Evolutionary conservation across 495 filamentous ascomycete species (phyloP).

Genomic region (Entonaema liquescens): DNA sequence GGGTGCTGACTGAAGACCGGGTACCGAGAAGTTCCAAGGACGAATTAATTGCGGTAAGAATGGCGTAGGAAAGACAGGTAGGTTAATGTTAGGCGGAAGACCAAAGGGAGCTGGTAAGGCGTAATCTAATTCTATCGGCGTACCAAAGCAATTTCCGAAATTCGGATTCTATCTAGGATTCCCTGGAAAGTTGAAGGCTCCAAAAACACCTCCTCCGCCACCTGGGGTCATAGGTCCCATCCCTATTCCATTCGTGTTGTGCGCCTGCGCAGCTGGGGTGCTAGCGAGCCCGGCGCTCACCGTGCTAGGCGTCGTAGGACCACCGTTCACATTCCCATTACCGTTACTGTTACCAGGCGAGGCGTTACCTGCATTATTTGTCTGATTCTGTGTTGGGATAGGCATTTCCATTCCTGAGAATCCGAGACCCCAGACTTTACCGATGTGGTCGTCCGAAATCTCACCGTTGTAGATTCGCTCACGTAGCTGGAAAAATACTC

Average conservation of each 20-base stretch:
- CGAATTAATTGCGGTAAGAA: background rate
- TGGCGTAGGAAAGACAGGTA: background rate
- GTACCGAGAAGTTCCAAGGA: background rate
- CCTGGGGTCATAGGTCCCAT: slow-evolving; percentile 75
- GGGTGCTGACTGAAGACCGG: no score
- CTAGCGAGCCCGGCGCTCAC: slow-evolving; percentile 60
- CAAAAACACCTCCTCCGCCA: slow-evolving; percentile 70
- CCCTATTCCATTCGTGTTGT: slow-evolving; percentile 59
- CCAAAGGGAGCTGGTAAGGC: background rate
- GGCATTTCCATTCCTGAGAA: slow-evolving; percentile 64
- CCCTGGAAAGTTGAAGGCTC: slow-evolving; percentile 60
- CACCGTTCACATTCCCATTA: slow-evolving; percentile 63
- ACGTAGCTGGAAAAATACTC: slow-evolving; percentile 89
- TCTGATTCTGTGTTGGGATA: slow-evolving; percentile 27
- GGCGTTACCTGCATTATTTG: slow-evolving; percentile 44
- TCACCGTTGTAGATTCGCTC: slow-evolving; percentile 85
- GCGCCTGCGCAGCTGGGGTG: slow-evolving; percentile 68
- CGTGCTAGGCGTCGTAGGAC: slow-evolving; percentile 77
- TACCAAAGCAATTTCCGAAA: slow-evolving; percentile 11
- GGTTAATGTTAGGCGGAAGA: background rate
- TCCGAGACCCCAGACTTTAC: slow-evolving; percentile 86
- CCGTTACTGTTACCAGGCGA: slow-evolving; percentile 57
- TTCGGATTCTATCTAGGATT: slow-evolving; percentile 44
- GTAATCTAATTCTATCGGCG: background rate
- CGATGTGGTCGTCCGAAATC: slow-evolving; percentile 77